A percentile compares a stretch with the other conserved stretches of the same genome.
Evolutionary conservation across 192 early-diverging fungal genomes (phyloP).

Genomic region (Backusella luteola): DNA sequence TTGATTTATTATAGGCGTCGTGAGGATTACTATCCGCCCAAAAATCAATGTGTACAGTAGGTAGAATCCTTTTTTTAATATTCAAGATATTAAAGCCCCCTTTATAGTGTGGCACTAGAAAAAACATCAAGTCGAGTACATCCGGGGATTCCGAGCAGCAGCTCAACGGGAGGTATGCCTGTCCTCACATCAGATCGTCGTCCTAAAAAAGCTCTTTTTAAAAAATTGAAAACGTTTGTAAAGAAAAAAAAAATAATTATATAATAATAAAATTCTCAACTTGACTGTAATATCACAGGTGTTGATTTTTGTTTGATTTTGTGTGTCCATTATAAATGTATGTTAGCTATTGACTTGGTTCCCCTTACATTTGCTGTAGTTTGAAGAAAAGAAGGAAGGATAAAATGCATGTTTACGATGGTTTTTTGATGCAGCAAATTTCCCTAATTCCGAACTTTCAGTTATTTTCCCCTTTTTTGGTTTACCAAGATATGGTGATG

Average conservation of each 20-base stretch:
- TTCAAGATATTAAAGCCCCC: background rate
- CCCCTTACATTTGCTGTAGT: background rate
- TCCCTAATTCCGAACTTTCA: too few species aligned
- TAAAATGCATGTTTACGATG: too few species aligned
- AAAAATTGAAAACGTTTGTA: background rate
- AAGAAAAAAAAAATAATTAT: background rate
- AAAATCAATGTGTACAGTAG: background rate
- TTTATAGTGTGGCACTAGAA: slow-evolving; percentile 1
- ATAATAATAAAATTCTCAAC: background rate
- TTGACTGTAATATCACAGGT: background rate
- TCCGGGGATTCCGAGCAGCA: background rate
- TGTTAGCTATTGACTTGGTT: background rate
- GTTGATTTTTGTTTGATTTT: background rate
- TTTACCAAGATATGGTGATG: too few species aligned
- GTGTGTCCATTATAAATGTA: background rate
- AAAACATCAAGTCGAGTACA: background rate
- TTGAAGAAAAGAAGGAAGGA: too few species aligned
- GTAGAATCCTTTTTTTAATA: background rate
- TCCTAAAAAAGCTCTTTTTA: background rate
- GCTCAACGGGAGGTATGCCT: background rate
- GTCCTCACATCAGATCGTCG: background rate
- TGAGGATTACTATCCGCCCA: slow-evolving; percentile 5
- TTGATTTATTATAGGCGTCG: background rate
- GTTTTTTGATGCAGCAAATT: too few species aligned
- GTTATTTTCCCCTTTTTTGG: too few species aligned